These are phyloP conservation scores for Reutealis trisperma DNA, from an alignment of 345 rosid species.

Conservation along the genomic window DNA sequence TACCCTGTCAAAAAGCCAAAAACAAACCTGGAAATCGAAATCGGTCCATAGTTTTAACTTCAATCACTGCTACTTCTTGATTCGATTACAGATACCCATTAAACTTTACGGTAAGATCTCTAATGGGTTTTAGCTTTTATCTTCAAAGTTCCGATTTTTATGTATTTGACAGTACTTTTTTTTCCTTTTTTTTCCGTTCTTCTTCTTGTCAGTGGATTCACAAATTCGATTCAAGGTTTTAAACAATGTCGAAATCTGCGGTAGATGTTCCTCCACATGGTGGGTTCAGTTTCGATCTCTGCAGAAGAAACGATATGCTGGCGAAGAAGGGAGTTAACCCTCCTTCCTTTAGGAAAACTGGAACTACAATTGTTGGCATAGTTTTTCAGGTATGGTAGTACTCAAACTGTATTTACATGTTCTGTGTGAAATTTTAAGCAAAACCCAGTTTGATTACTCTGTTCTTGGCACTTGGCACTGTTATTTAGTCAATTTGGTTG, in stretches of 20 bases:
- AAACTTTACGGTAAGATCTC: slow-evolving; percentile 1
- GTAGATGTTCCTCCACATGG: slow-evolving; percentile 60
- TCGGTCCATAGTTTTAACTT: neutral
- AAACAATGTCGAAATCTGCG: slow-evolving; percentile 50
- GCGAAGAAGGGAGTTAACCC: slow-evolving; percentile 56
- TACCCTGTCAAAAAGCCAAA: neutral
- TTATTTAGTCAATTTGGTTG: neutral
- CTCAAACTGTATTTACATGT: neutral
- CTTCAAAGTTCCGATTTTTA: neutral
- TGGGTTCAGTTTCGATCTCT: slow-evolving; percentile 88
- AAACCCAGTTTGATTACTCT: neutral
- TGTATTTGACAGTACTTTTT: neutral
- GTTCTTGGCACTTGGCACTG: neutral
- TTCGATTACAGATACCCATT: neutral
- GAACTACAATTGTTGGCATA: slow-evolving; percentile 93
- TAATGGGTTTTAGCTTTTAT: neutral
- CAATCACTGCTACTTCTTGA: neutral
- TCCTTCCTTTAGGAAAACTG: slow-evolving; percentile 78
- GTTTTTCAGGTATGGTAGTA: slow-evolving; percentile 58
- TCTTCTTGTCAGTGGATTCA: neutral
- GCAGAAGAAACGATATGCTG: slow-evolving; percentile 80
- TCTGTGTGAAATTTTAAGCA: neutral
- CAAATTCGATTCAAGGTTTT: neutral
- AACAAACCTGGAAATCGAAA: neutral
- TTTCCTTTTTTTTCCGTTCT: neutral